phyloP scores from a whole-genome alignment of 2,329 filamentous ascomycete genomes.

The Alternaria consortialis region DNA sequence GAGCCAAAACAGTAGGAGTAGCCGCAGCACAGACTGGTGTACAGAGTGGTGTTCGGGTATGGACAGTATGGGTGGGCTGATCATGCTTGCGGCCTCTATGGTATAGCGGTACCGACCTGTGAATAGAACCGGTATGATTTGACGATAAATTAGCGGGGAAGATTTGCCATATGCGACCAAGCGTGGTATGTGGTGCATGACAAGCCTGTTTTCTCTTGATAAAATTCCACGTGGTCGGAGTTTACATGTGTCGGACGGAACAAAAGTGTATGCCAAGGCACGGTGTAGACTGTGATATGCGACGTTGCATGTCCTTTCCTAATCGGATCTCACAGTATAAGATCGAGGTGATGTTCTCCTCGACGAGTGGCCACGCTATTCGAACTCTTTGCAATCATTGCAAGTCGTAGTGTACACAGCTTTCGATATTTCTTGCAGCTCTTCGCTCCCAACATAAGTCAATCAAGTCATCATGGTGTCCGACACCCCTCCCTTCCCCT shows the following conservation, averaged over 20 bases:
- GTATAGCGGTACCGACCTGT: background rate
- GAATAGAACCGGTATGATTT: no score
- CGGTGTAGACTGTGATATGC: background rate
- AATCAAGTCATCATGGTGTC: background rate
- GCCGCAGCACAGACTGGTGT: conserved; percentile 41
- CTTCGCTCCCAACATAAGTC: background rate
- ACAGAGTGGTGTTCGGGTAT: conserved; percentile 59
- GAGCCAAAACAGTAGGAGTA: background rate
- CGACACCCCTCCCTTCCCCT: conserved; percentile 42
- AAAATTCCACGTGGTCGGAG: background rate
- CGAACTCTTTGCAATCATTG: background rate
- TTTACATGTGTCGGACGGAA: background rate
- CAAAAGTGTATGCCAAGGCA: conserved; percentile 2
- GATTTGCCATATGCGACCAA: background rate
- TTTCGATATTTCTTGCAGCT: background rate
- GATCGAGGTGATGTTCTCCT: background rate
- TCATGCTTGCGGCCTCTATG: conserved; percentile 57
- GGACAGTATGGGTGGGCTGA: conserved; percentile 56
- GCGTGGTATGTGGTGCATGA: background rate
- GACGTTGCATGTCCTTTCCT: background rate
- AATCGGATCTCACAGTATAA: background rate
- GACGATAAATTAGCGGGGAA: background rate
- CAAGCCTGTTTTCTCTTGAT: background rate
- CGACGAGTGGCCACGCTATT: background rate
- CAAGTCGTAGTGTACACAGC: background rate